Conservation (phyloP, 164 flowering plant species). For the Berberis vulgaris region DNA sequence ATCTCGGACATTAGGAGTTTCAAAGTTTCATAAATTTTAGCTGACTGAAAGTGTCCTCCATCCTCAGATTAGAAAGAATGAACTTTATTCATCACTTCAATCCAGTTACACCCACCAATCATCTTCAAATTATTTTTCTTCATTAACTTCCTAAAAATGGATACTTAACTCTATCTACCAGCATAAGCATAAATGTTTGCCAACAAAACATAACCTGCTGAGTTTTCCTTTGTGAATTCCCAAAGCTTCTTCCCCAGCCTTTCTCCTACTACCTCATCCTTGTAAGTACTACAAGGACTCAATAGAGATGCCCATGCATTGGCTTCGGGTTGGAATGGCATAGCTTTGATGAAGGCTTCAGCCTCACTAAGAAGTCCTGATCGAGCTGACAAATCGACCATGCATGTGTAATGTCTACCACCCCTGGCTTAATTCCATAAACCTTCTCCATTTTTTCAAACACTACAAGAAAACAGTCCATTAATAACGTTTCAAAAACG, state of each 20-base stretch:
- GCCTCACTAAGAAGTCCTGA: slow-evolving; percentile 49
- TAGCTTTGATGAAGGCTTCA: slow-evolving; percentile 35
- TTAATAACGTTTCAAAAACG: too few species aligned
- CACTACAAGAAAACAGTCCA: too few species aligned
- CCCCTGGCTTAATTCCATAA: slow-evolving; percentile 40
- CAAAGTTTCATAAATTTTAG: slow-evolving; percentile 30
- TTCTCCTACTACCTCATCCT: slow-evolving; percentile 41
- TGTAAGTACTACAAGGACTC: slow-evolving; percentile 43
- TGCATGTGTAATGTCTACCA: slow-evolving; percentile 39
- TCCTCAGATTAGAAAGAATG: slow-evolving; percentile 47
- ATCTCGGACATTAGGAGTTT: slow-evolving; percentile 21
- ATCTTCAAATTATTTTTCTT: slow-evolving; percentile 44
- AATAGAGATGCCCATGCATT: slow-evolving; percentile 52
- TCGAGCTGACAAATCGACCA: slow-evolving; percentile 58
- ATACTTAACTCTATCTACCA: slow-evolving; percentile 50
- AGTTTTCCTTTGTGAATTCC: slow-evolving; percentile 26
- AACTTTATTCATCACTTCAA: slow-evolving; percentile 37
- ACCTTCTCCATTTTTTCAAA: slow-evolving; percentile 38
- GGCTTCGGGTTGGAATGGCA: slow-evolving; percentile 46
- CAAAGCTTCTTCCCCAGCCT: slow-evolving; percentile 32
- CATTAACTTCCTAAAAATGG: slow-evolving; percentile 36
- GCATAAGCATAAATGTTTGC: slow-evolving; percentile 59
- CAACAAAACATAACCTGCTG: slow-evolving; percentile 46
- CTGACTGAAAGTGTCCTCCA: slow-evolving; percentile 20
- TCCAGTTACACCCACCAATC: slow-evolving; percentile 52